phyloP scores from a whole-genome alignment of 2,329 filamentous ascomycete species.

The Biscogniauxia mediterranea region DNA sequence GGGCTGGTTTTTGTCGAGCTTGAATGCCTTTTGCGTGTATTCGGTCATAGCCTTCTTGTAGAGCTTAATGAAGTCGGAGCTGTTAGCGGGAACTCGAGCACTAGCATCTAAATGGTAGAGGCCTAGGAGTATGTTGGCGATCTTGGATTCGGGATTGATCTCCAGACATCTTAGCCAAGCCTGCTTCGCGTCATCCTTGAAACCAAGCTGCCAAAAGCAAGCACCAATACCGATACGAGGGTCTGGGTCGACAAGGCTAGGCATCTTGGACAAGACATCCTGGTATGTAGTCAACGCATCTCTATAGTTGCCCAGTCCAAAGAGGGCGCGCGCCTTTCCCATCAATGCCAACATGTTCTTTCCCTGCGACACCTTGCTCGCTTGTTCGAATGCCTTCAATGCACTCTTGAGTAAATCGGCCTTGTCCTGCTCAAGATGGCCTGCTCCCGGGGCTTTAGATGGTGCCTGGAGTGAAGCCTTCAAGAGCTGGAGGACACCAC shows the following conservation, averaged over 20 bases:
- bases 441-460: constrained; percentile 62
- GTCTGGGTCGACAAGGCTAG: constrained; percentile 86
- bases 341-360: constrained; percentile 91
- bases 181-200: constrained; percentile 85
- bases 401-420: constrained; percentile 81
- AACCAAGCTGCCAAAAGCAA: constrained; percentile 95
- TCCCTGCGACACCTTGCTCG: constrained; percentile 76
- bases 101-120: constrained; percentile 88
- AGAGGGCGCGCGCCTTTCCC: constrained; percentile 83
- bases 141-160: constrained; percentile 78
- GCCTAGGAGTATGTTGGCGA: constrained; percentile 85
- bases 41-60: constrained; percentile 95
- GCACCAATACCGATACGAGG: constrained; percentile 94
- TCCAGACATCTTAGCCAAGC: constrained; percentile 90
- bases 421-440: constrained; percentile 67
- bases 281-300: constrained; percentile 86
- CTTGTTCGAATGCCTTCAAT: constrained; percentile 92
- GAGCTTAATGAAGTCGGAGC: constrained; percentile 77
- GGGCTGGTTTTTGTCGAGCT: constrained; percentile 86
- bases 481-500: constrained; percentile 84
- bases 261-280: constrained; percentile 80
- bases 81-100: constrained; percentile 76
- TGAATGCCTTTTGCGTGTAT: constrained; percentile 91
- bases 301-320: constrained; percentile 80
- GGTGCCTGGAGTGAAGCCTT: constrained; percentile 81